These are phyloP conservation scores for Penicillium sp. DNA, from an alignment of 2,329 filamentous ascomycete species.

Conservation along the genomic window DNA sequence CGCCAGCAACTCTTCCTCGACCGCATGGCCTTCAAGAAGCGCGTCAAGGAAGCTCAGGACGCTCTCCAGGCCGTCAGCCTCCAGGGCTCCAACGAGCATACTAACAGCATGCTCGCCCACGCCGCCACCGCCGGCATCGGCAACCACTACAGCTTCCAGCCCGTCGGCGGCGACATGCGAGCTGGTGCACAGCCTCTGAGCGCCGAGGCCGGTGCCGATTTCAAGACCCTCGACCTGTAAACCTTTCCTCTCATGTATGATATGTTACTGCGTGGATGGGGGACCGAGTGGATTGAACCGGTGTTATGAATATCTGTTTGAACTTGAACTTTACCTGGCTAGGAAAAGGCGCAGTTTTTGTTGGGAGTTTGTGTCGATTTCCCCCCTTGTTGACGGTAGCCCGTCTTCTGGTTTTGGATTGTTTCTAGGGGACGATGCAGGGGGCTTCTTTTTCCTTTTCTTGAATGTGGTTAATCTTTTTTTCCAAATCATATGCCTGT, in stretches of 20 bases:
- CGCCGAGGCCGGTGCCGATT: conserved; percentile 40
- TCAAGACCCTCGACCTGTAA: conserved; percentile 45
- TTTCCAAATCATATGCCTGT: conserved; percentile 22
- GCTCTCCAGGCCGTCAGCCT: conserved; percentile 53
- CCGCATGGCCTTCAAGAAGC: conserved; percentile 81
- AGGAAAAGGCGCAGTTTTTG: conserved; percentile 32
- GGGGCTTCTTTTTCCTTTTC: conserved; percentile 5
- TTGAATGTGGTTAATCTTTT: conserved; percentile 22
- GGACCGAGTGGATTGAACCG: conserved; percentile 11
- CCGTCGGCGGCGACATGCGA: conserved; percentile 29
- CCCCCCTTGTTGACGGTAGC: conserved; percentile 4
- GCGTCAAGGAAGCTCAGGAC: conserved; percentile 79
- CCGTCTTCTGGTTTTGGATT: not conserved
- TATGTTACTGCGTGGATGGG: conserved; percentile 18
- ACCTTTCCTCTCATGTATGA: conserved; percentile 23
- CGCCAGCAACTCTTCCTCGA: conserved; percentile 93
- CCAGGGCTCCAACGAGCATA: conserved; percentile 44
- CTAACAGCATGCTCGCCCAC: conserved; percentile 35
- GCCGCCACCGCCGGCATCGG: conserved; percentile 36
- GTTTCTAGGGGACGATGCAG: not conserved
- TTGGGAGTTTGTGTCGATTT: conserved; percentile 25
- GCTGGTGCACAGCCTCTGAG: conserved; percentile 41
- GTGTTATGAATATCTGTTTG: conserved; percentile 27
- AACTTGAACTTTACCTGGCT: conserved; percentile 17
- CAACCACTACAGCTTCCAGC: conserved; percentile 44